Conservation (phyloP, 2,329 filamentous ascomycete genomes). For the Xylaria sp. region DNA sequence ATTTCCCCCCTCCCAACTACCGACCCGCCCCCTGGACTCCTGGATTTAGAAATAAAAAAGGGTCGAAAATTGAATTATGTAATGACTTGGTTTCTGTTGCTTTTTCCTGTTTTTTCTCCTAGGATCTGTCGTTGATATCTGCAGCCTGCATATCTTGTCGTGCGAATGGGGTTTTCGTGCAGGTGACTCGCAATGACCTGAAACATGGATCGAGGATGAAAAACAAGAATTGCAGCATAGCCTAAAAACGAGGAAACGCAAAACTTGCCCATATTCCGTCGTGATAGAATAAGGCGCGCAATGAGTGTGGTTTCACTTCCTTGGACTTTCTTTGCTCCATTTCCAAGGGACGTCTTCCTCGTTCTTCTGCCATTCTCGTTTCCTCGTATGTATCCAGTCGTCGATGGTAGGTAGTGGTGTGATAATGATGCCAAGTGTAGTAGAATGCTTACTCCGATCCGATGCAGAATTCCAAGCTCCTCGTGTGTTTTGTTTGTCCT, state of each 20-base stretch:
- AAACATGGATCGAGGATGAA: slow-evolving; percentile 22
- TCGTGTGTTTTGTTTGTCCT: slow-evolving; percentile 22
- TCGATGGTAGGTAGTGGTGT: slow-evolving; percentile 14
- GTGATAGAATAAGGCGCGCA: slow-evolving; percentile 16
- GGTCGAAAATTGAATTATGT: slow-evolving; percentile 22
- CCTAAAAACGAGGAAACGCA: slow-evolving; percentile 33
- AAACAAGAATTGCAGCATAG: slow-evolving; percentile 26
- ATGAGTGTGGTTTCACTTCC: slow-evolving; percentile 8
- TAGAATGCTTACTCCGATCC: slow-evolving; percentile 41
- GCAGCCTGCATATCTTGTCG: slow-evolving; percentile 23
- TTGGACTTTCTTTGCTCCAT: not conserved
- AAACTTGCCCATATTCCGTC: not conserved
- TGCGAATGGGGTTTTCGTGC: slow-evolving; percentile 9
- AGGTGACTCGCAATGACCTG: slow-evolving; percentile 11
- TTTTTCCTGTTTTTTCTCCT: slow-evolving; percentile 8
- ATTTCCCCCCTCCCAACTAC: slow-evolving; percentile 24
- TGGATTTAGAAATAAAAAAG: slow-evolving; percentile 1
- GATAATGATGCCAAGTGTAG: slow-evolving; percentile 27
- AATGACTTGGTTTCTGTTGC: slow-evolving; percentile 16
- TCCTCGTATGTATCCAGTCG: not conserved
- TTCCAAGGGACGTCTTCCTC: slow-evolving; percentile 14
- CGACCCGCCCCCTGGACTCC: slow-evolving; percentile 25
- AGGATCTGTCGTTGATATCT: slow-evolving; percentile 26
- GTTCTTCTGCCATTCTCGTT: slow-evolving; percentile 6
- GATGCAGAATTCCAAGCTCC: slow-evolving; percentile 38